These are phyloP conservation scores for Taphrina communis DNA, from an alignment of 1,139 yeast species.

Conservation along the genomic window DNA sequence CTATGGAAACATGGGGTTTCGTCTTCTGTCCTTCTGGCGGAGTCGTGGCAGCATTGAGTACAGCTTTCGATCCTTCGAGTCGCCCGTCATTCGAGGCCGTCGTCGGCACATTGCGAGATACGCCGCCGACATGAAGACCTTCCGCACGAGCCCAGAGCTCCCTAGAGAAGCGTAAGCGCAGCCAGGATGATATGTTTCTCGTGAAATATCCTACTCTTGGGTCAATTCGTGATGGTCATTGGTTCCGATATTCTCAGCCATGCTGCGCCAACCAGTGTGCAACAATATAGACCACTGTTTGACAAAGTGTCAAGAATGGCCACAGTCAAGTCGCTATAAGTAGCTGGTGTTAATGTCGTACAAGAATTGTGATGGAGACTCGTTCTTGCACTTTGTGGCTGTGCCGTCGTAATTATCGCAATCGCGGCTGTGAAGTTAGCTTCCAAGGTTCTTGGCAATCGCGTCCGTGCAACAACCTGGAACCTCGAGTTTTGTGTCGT, in stretches of 20 bases:
- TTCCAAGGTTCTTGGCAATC: too few species aligned
- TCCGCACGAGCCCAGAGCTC: constrained; percentile 30
- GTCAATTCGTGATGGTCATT: constrained; percentile 22
- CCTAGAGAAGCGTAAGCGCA: not conserved
- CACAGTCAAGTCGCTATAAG: too few species aligned
- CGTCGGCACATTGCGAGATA: constrained; percentile 22
- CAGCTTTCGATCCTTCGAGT: constrained; percentile 18
- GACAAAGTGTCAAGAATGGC: too few species aligned
- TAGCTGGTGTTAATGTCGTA: too few species aligned
- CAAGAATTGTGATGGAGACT: too few species aligned
- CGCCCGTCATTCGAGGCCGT: constrained; percentile 25
- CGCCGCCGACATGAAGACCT: constrained; percentile 32
- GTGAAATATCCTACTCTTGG: constrained; percentile 3
- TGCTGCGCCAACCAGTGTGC: not conserved
- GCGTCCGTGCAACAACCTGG: too few species aligned
- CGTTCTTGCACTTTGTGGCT: too few species aligned
- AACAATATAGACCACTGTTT: too few species aligned
- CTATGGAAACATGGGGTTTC: constrained; percentile 34
- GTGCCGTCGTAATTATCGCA: too few species aligned
- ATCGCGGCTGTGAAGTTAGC: too few species aligned
- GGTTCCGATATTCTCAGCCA: constrained; percentile 13
- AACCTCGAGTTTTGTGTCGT: too few species aligned
- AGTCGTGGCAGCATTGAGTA: constrained; percentile 21
- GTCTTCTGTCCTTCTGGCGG: not conserved
- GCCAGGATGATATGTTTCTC: not conserved